Evolutionary conservation across 208 protist genomes (phyloP), one percentile per base, ranked within the genome.

Genomic region (Plasmodiophora brassicae): DNA sequence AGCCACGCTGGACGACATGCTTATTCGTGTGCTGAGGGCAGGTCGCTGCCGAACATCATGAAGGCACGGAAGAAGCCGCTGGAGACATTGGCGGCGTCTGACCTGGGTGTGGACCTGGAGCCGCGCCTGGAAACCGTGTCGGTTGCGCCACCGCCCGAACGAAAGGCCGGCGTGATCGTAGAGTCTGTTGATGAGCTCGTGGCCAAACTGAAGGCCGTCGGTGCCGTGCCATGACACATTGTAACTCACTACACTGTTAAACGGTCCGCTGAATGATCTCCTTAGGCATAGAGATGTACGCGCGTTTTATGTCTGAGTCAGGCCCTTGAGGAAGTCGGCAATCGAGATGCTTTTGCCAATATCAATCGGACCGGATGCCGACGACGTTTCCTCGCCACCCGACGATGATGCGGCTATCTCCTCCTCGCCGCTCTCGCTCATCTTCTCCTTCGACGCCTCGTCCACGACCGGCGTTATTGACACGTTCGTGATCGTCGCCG

Each of bases 21-120:
- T 60, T 98, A n/a, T n/a, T n/a, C n/a, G n/a, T n/a, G n/a, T n/a
- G n/a, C n/a, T n/a, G n/a, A n/a, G n/a, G n/a, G n/a, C n/a, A 97
- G 90, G 95, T 96, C 96, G 90, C 93, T 98, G 71, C 96, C 95
- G n/a, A 97, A 97, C 90, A 98, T 98, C 90, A 98, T 98, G 96
- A 97, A 98, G 93, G 96, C 96, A 25, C 95, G 96, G 90, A 98
- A 98, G 92, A 98, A 97, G 92, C 88, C 87, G 1, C 28, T 90
- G 0, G 88, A 90, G 36, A 85, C 32, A 28, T 92, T 94, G 1
- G 93, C 93, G 0, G 87, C 95, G 10, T 85, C 86, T 22, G 90
- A 93, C 35, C 88, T 98, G 0, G 95, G 93, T 41, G 94, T 98
- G 0, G 95, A 97, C 71, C 87, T 95, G n/a, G 93, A 89, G 41